A percentile compares a stretch with the other conserved stretches of the same genome.
Evolutionary conservation across 2,329 filamentous ascomycete species (phyloP).

Genomic region (Dendrostoma leiphaemia): DNA sequence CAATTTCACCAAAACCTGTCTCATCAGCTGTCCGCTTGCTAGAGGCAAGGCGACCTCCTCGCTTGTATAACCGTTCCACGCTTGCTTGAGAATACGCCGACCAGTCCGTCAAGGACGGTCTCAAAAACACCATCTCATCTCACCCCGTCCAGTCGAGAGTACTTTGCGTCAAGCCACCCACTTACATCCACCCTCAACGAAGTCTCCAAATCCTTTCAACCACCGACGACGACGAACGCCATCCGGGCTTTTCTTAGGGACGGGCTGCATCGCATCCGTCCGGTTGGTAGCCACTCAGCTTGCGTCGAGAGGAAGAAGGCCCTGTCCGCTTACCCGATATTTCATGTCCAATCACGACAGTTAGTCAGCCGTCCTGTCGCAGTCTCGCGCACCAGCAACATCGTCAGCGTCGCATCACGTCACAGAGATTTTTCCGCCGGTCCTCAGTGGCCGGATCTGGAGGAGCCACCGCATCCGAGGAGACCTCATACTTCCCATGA

Average conservation of each 20-base stretch:
- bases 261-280: constrained; percentile 1
- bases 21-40: too few relatives aligned
- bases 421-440: constrained; percentile 4
- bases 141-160: too few relatives aligned
- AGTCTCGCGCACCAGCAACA: constrained; percentile 2
- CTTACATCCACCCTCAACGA: neutral
- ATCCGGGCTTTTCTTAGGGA: neutral
- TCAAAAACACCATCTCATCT: too few relatives aligned
- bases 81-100: too few relatives aligned
- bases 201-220: neutral
- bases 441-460: neutral
- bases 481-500: neutral
- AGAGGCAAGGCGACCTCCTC: too few relatives aligned
- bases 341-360: neutral
- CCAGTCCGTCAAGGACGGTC: too few relatives aligned
- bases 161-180: too few relatives aligned
- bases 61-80: too few relatives aligned
- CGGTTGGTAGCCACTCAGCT: constrained; percentile 13
- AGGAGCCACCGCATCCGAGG: constrained; percentile 1
- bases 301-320: neutral
- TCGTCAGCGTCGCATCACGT: constrained; percentile 17
- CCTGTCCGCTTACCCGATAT: constrained; percentile 5
- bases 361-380: constrained; percentile 10
- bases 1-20: too few relatives aligned
- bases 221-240: neutral